Base-by-base conservation (phyloP, 139 green algal species). In the Chlorella sp. region DNA sequence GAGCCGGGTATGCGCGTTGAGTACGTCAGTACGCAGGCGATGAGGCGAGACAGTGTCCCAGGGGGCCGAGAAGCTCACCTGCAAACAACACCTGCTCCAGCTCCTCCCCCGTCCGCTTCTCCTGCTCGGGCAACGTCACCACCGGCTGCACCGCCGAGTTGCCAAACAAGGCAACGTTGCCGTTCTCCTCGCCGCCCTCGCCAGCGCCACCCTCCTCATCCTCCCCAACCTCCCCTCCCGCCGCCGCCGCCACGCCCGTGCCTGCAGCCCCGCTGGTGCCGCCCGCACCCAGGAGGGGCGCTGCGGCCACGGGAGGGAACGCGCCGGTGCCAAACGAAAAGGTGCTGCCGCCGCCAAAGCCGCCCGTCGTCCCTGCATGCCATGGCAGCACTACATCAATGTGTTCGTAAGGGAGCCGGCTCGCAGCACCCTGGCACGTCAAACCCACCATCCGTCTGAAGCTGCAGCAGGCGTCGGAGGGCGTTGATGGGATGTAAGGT, bases 81-180 rank as follows among this genome's bases (percentile, higher is more conserved):
- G 86, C 76, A 55, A 85, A 94, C 20, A 89, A 62, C 0, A 71
- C 80, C 10, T 67, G 62, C 79, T 96, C 91, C 22, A 81, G 71
- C 80, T 96, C 91, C 80, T 96, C 91, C 4, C 91, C 91, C 1
- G 90, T 96, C 5, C 82, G 65, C 61, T 81, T 78, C 2, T 78
- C 67, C 42, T 83, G 49, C 32, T 72, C 72, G 26, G 72, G 72
- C 33, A 77, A 30, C 27, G 4, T 42, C 23, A 77, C 72, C 31
- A 72, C 64, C 5, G 72, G 72, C 64, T 69, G 27, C 27, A 27
- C 55, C 20, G 4, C 4, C 22, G 22, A 10, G 4, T 29, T 29
- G 55, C 24, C 55, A 29, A 64, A 64, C 20, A 64, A 20, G 4
- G 20, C 22, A 10, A 64, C 55, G 24, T 27, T 20, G 14, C 55